Evolutionary conservation across 768 basidiomycete species (phyloP).

Genomic region (Agaricus blazei): DNA sequence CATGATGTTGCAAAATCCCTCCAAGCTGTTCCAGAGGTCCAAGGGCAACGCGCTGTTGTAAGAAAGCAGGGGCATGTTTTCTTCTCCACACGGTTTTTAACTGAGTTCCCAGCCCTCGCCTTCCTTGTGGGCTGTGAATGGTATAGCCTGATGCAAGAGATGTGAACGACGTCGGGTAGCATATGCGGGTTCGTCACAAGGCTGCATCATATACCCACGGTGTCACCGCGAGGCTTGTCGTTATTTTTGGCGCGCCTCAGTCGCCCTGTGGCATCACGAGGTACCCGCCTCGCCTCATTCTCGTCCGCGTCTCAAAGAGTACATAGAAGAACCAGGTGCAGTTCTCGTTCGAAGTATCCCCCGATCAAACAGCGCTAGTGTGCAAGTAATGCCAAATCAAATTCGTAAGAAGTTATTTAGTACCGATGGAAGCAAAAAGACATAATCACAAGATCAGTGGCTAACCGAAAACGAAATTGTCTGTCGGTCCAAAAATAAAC

Average conservation of each 20-base stretch:
- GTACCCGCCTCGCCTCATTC: not conserved
- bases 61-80: slow-evolving; percentile 28
- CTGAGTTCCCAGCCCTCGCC: not conserved
- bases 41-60: slow-evolving; percentile 29
- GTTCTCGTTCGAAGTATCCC: not conserved
- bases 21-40: slow-evolving; percentile 32
- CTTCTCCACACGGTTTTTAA: not conserved
- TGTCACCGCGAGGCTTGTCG: not conserved
- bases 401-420: not conserved
- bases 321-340: not conserved
- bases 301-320: too few relatives aligned
- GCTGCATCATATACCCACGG: slow-evolving; percentile 6
- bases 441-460: not conserved
- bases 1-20: slow-evolving; percentile 33
- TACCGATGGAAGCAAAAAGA: not conserved
- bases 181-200: slow-evolving; percentile 6
- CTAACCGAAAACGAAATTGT: not conserved
- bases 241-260: not conserved
- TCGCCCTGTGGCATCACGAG: not conserved
- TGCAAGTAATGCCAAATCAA: not conserved
- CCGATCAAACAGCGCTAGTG: not conserved
- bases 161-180: not conserved
- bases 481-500: not conserved
- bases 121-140: slow-evolving; percentile 1
- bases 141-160: not conserved